Evolutionary conservation across 768 basidiomycete genomes (phyloP).

Genomic region (Boletus pseudopeckii): DNA sequence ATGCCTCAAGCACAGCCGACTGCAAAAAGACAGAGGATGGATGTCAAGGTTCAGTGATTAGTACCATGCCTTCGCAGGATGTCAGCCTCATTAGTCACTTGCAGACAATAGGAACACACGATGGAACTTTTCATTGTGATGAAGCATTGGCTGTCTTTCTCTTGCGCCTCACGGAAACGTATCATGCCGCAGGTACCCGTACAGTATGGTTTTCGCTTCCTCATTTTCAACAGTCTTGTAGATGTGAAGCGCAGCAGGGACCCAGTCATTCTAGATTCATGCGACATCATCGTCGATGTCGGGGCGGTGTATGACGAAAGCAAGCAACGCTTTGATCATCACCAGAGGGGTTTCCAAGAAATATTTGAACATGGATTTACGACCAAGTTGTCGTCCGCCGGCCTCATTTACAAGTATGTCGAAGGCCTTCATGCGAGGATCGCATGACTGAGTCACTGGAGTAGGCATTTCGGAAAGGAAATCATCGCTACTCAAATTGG

Average conservation of each 20-base stretch:
- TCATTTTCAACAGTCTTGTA: conserved; percentile 22
- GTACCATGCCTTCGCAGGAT: background rate
- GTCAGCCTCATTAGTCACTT: background rate
- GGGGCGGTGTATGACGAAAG: conserved; percentile 86
- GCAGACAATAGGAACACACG: conserved; percentile 89
- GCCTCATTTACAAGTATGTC: conserved; percentile 90
- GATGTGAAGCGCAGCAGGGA: conserved; percentile 74
- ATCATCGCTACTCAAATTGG: conserved; percentile 67
- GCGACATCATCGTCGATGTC: conserved; percentile 96
- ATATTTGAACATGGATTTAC: conserved; percentile 83
- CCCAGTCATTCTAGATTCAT: conserved; percentile 64
- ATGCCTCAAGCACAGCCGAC: conserved; percentile 29
- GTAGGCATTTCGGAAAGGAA: conserved; percentile 84
- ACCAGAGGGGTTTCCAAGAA: conserved; percentile 90
- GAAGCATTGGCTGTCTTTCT: conserved; percentile 94
- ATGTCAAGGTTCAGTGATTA: conserved; percentile 33
- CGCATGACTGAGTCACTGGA: background rate
- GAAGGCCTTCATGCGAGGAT: background rate
- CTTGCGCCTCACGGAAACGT: conserved; percentile 71
- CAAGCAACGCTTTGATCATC: conserved; percentile 86
- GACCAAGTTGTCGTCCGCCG: conserved; percentile 91
- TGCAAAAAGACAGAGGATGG: conserved; percentile 44
- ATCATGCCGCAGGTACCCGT: conserved; percentile 65
- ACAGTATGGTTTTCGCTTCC: background rate
- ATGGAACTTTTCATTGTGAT: conserved; percentile 95